A percentile compares a stretch with the other conserved stretches of the same genome.
These are phyloP conservation scores for Balamuthia mandrillaris DNA, from an alignment of 208 protist genomes.

Conservation along the genomic window DNA sequence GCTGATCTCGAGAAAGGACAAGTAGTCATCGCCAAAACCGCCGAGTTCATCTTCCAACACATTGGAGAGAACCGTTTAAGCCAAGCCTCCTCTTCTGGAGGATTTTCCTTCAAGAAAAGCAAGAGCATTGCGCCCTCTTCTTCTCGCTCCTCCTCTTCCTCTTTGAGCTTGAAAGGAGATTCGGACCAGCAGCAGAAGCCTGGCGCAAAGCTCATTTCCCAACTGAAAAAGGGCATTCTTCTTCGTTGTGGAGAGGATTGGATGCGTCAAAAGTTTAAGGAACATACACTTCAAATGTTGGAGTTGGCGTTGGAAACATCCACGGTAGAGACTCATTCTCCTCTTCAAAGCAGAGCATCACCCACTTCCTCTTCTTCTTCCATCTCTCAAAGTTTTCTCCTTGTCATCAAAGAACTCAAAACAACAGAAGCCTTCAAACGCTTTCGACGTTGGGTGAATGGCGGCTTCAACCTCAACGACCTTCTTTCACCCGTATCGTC, in stretches of 20 bases:
- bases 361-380: no score
- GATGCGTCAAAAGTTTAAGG: conserved; percentile 14
- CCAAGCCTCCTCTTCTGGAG: background rate
- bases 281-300: background rate
- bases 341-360: no score
- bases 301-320: no score
- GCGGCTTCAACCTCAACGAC: no score
- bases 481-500: no score
- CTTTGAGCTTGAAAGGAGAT: background rate
- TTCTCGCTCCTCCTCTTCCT: background rate
- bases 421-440: no score
- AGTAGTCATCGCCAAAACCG: conserved; percentile 7
- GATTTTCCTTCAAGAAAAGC: background rate
- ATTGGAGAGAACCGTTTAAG: background rate
- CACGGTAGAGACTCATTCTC: no score
- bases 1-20: conserved; percentile 35
- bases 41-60: conserved; percentile 15
- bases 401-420: no score
- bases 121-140: background rate
- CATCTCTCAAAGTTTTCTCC: no score
- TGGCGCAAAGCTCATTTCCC: background rate
- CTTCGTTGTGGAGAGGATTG: conserved; percentile 6
- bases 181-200: background rate
- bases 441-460: no score
- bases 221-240: conserved; percentile 12